Evolutionary conservation across 495 filamentous ascomycete genomes (phyloP).

Genomic region (Penicillium cinerascens): DNA sequence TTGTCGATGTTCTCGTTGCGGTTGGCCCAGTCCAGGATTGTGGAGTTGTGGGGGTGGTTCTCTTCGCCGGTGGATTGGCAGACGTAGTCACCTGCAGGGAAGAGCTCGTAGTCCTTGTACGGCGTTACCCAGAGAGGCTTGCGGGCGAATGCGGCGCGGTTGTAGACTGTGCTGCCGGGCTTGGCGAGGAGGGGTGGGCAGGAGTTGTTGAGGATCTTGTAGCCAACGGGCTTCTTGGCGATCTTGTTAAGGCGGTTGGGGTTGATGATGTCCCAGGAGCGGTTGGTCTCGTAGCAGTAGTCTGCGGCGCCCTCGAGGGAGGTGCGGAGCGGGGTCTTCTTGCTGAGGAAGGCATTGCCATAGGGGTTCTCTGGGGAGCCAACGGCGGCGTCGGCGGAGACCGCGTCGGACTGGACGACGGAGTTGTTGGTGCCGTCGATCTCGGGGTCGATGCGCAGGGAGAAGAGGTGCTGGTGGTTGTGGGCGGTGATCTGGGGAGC

Average conservation of each 20-base stretch:
- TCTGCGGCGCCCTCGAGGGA: constrained; percentile 39
- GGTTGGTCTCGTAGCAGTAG: constrained; percentile 45
- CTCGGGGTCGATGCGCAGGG: constrained; percentile 50
- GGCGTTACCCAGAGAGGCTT: constrained; percentile 38
- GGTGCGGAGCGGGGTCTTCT: constrained; percentile 42
- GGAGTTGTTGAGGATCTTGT: constrained; percentile 39
- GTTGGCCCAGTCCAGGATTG: constrained; percentile 40
- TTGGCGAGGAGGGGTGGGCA: constrained; percentile 34
- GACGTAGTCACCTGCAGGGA: constrained; percentile 50
- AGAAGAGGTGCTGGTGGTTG: constrained; percentile 55
- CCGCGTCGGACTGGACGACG: constrained; percentile 47
- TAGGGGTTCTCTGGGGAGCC: constrained; percentile 42
- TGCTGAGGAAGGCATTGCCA: constrained; percentile 48
- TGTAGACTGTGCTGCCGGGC: constrained; percentile 35
- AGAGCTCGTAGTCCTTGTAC: constrained; percentile 43
- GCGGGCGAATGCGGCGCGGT: constrained; percentile 36
- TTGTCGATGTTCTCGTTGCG: constrained; percentile 52
- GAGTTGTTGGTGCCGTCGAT: constrained; percentile 52
- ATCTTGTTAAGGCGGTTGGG: constrained; percentile 39
- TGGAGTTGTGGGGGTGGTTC: constrained; percentile 32
- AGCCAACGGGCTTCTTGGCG: constrained; percentile 35
- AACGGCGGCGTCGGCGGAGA: constrained; percentile 32
- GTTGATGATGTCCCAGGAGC: constrained; percentile 50
- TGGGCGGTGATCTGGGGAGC: constrained; percentile 44
- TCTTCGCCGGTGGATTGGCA: constrained; percentile 39